These are phyloP conservation scores for Mortierella sp. DNA, from an alignment of 371 early-diverging fungal genomes.

Conservation along the genomic window DNA sequence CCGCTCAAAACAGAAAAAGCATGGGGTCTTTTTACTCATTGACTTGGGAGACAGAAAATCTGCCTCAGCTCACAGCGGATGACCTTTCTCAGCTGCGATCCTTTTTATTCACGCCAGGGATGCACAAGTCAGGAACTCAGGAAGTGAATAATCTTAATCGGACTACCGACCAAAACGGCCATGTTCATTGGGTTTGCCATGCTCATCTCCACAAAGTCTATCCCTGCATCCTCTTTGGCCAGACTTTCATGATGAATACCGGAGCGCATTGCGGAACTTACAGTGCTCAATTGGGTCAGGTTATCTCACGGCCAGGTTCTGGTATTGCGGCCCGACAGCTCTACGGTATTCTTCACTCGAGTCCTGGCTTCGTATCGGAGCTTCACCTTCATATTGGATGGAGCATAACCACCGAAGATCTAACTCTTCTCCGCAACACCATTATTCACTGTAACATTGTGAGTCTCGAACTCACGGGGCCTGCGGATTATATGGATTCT, in stretches of 20 bases:
- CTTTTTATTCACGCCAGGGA: conserved; percentile 2
- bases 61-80: not conserved
- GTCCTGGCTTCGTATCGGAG: conserved; percentile 5
- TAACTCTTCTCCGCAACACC: not conserved
- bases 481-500: not conserved
- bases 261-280: not conserved
- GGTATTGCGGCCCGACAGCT: not conserved
- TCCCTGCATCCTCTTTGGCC: not conserved
- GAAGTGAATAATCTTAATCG: not conserved
- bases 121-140: not conserved
- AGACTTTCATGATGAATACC: conserved; percentile 3
- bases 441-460: not conserved
- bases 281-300: not conserved
- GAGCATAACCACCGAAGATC: not conserved
- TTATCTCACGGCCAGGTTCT: not conserved
- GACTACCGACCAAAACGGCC: not conserved
- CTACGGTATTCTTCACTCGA: conserved; percentile 2
- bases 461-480: conserved; percentile 8
- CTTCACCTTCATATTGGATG: conserved; percentile 3
- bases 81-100: conserved; percentile 1
- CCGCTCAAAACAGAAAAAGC: not conserved
- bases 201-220: not conserved
- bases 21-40: not conserved
- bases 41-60: not conserved
- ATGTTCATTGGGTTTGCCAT: conserved; percentile 4